Conservation (phyloP, 2,329 filamentous ascomycete genomes). For the Chaetomium strumarium region DNA sequence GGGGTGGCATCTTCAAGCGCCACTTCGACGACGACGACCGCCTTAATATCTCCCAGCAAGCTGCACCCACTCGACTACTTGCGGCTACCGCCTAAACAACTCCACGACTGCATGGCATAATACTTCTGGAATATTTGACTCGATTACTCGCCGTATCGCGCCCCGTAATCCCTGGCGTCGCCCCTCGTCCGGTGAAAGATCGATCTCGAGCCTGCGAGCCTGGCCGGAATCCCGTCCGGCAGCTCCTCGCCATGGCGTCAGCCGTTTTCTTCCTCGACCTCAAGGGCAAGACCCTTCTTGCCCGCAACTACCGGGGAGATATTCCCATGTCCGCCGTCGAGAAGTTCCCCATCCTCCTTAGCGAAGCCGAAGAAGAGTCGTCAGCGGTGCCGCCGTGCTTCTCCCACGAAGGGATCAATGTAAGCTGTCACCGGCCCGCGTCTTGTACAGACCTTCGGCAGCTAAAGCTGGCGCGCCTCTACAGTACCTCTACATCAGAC, state of each 20-base stretch:
- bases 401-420: constrained; percentile 97
- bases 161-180: too few relatives aligned
- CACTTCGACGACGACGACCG: too few relatives aligned
- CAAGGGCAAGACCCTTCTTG: constrained; percentile 99
- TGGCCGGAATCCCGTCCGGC: neutral
- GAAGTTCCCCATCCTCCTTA: constrained; percentile 92
- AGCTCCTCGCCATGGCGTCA: constrained; percentile 67
- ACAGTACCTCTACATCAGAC: constrained; percentile 96
- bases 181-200: neutral
- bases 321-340: constrained; percentile 99
- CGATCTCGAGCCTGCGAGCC: neutral
- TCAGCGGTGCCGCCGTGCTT: constrained; percentile 97
- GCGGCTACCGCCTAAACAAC: too few relatives aligned
- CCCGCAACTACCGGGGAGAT: constrained; percentile 96
- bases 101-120: too few relatives aligned
- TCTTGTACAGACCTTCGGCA: neutral
- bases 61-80: too few relatives aligned
- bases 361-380: constrained; percentile 98
- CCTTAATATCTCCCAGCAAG: too few relatives aligned
- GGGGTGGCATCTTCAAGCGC: too few relatives aligned
- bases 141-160: too few relatives aligned
- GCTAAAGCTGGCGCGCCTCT: neutral
- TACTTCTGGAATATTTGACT: too few relatives aligned
- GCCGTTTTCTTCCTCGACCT: constrained; percentile 97
- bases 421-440: constrained; percentile 37